Conservation (phyloP, 129 eudicot genomes). For the Erigeron canadensis region DNA sequence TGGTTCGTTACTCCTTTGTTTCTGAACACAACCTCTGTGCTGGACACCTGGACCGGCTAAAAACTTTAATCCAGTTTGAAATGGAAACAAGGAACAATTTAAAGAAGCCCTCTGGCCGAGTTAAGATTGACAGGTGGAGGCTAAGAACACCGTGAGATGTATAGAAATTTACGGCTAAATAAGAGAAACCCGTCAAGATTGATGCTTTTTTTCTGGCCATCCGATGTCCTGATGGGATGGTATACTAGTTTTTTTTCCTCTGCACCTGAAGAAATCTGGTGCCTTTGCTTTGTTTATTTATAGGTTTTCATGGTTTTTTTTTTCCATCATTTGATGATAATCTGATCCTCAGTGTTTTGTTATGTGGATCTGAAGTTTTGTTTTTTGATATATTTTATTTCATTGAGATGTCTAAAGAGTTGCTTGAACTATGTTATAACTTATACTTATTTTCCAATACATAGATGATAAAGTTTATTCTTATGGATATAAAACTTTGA, state of each 20-base stretch:
- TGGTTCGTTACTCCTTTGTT: not conserved
- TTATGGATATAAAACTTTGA: conserved; percentile 18
- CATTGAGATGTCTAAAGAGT: conserved; percentile 19
- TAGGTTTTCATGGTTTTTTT: conserved; percentile 29
- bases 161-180: conserved; percentile 19
- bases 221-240: conserved; percentile 29
- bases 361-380: conserved; percentile 40
- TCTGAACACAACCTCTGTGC: conserved; percentile 56
- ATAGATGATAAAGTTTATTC: conserved; percentile 23
- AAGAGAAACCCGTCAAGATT: conserved; percentile 24
- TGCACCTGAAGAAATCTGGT: conserved; percentile 24
- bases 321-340: conserved; percentile 38
- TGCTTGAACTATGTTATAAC: conserved; percentile 20
- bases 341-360: conserved; percentile 49
- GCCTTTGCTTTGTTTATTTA: not conserved
- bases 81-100: conserved; percentile 45
- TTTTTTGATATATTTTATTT: not conserved
- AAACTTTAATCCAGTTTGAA: conserved; percentile 55
- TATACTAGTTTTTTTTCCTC: conserved; percentile 16
- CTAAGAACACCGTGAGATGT: conserved; percentile 47
- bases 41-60: conserved; percentile 65
- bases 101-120: conserved; percentile 48
- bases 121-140: conserved; percentile 50
- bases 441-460: conserved; percentile 7
- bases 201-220: conserved; percentile 46